Evolutionary conservation across 1,284 basidiomycete genomes (phyloP), one percentile per base, ranked within the genome.

Genomic region (Dichomitus squalens): DNA sequence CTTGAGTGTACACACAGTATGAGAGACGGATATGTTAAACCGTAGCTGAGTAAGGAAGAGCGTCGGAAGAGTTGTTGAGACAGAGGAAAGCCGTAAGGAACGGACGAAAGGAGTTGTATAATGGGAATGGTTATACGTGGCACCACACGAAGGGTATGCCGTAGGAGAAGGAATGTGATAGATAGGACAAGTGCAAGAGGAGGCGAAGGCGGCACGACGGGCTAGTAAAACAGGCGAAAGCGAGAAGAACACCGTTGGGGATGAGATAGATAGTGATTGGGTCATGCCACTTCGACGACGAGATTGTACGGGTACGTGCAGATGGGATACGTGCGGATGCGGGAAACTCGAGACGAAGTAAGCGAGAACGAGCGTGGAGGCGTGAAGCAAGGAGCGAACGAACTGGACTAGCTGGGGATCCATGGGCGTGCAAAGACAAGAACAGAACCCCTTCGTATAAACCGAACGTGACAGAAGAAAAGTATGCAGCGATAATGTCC

Each of bases 401-500:
- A 53, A 34, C 5, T 11, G 29, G 40, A 34, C 31, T 43, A 50
- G 57, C 43, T n/a, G 31, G 44, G 11, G 29, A 49, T 7, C 48
- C 21, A 21, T 40, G 36, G 49, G 38, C 18, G 34, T 23, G 39
- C 34, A 41, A 38, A 38, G 39, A 49, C 43, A 53, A 58, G 52
- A 48, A 40, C 53, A 41, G 48, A 59, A 50, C 50, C 52, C 29
- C 29, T 31, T 57, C 60, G 60, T 58, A 60, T 60, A 59, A 61
- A 49, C 56, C 58, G 29, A 60, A 65, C 36, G 53, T 60, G 40
- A 49, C 39, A 53, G 57, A 57, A 57, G 58, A 57, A 33, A 33
- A 62, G 61, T 64, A 63, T 65, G 66, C 65, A 58, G 58, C 56
- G 48, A 41, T 34, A 38, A 61, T 53, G 62, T 63, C 64, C 60